Evolutionary conservation across 768 basidiomycete species (phyloP).

Genomic region (Leccinellum luteum): DNA sequence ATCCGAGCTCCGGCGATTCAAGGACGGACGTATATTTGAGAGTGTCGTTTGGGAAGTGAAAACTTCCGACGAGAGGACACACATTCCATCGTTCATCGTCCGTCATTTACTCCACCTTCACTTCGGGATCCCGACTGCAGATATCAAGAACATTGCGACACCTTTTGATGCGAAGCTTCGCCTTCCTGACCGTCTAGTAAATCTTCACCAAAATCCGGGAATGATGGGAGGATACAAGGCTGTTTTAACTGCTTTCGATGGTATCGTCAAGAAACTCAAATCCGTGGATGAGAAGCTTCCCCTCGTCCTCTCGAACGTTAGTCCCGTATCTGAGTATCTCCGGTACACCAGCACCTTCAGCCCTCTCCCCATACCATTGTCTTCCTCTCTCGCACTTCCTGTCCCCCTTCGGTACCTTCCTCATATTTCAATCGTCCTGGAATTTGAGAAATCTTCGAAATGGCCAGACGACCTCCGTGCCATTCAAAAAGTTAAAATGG

Average conservation of each 20-base stretch:
- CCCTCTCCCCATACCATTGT: conserved; percentile 68
- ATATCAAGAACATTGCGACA: conserved; percentile 56
- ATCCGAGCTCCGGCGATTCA: conserved; percentile 91
- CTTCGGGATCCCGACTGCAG: conserved; percentile 58
- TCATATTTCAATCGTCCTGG: conserved; percentile 71
- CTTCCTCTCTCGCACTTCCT: conserved; percentile 51
- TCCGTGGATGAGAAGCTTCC: conserved; percentile 70
- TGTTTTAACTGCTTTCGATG: conserved; percentile 77
- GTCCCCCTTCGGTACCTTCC: conserved; percentile 62
- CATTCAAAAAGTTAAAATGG: conserved; percentile 92
- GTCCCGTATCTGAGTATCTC: conserved; percentile 67
- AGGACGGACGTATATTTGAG: conserved; percentile 89
- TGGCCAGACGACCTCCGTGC: conserved; percentile 96
- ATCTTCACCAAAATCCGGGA: conserved; percentile 33
- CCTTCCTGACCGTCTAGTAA: conserved; percentile 54
- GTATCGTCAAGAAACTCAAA: conserved; percentile 72
- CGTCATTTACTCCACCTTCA: conserved; percentile 72
- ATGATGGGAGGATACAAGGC: conserved; percentile 62
- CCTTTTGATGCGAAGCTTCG: conserved; percentile 57
- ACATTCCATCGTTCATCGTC: conserved; percentile 75
- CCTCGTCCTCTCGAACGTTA: conserved; percentile 71
- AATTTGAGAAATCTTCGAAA: conserved; percentile 87
- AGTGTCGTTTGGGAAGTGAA: conserved; percentile 96
- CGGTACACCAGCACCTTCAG: conserved; percentile 82
- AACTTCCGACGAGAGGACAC: conserved; percentile 73